A percentile compares a stretch with the other conserved stretches of the same genome.
phyloP scores from a whole-genome alignment of 768 basidiomycete genomes.

The Russula ochroleuca region DNA sequence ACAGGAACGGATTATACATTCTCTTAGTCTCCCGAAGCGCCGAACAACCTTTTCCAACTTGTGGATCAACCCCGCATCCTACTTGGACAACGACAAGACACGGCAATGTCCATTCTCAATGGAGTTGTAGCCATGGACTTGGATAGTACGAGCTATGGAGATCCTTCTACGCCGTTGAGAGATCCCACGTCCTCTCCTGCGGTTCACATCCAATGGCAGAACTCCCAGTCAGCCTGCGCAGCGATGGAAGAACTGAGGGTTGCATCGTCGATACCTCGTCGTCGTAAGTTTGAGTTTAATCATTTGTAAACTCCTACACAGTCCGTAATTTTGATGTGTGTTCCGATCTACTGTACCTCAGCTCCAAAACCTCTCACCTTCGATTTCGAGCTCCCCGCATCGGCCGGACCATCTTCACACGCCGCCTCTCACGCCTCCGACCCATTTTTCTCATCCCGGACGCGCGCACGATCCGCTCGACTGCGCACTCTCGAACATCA shows the following conservation, averaged over 20 bases:
- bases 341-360: not conserved
- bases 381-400: slow-evolving; percentile 20
- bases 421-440: not conserved
- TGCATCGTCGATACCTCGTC: slow-evolving; percentile 15
- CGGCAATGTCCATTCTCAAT: slow-evolving; percentile 20
- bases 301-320: too few species aligned
- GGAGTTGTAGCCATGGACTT: slow-evolving; percentile 13
- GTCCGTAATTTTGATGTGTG: not conserved
- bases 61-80: not conserved
- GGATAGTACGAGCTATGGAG: not conserved
- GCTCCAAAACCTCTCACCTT: slow-evolving; percentile 20
- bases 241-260: slow-evolving; percentile 20
- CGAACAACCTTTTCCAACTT: not conserved
- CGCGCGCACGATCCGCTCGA: slow-evolving; percentile 2
- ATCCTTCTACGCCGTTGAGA: slow-evolving; percentile 16
- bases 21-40: not conserved
- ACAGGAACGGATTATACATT: not conserved
- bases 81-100: not conserved
- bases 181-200: slow-evolving; percentile 13
- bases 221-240: slow-evolving; percentile 23
- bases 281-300: slow-evolving; percentile 9
- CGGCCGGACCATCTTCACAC: slow-evolving; percentile 2
- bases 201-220: slow-evolving; percentile 23
- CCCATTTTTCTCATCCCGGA: slow-evolving; percentile 1
- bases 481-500: not conserved